These are phyloP conservation scores for Beta corolliflora DNA, from an alignment of 179 eudicot species.

Conservation along the genomic window DNA sequence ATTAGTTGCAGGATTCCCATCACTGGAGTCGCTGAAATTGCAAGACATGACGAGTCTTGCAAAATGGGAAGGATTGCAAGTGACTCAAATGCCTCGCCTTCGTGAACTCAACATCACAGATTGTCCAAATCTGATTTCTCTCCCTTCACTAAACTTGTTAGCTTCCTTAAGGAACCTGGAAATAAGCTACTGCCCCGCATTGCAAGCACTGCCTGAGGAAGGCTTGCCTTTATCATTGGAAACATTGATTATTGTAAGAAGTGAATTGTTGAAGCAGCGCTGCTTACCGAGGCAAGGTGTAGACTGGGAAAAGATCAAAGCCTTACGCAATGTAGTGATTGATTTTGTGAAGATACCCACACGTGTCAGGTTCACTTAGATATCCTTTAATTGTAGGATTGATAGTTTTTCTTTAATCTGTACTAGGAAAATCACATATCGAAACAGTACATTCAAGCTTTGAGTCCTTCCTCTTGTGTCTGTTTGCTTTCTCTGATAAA, in stretches of 20 bases:
- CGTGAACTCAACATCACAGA: conserved; percentile 22
- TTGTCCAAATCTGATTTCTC: conserved; percentile 28
- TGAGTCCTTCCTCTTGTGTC: no score
- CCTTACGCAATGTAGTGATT: conserved; percentile 1
- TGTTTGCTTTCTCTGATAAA: no score
- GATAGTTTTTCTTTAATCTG: no score
- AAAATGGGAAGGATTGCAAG: conserved; percentile 20
- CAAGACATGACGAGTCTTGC: conserved; percentile 13
- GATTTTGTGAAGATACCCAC: conserved; percentile 15
- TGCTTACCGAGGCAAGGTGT: conserved; percentile 15
- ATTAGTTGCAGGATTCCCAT: conserved; percentile 4
- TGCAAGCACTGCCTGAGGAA: conserved; percentile 25
- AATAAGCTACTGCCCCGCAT: conserved; percentile 16
- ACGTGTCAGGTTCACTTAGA: neutral
- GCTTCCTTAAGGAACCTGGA: conserved; percentile 19
- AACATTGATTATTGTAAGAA: conserved; percentile 8
- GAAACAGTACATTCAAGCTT: no score
- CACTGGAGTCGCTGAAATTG: conserved; percentile 23
- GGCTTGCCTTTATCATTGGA: conserved; percentile 27
- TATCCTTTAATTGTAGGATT: neutral
- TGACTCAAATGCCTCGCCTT: conserved; percentile 26
- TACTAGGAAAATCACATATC: no score
- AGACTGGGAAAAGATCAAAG: conserved; percentile 23
- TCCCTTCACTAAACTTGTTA: conserved; percentile 25
- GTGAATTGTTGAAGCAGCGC: conserved; percentile 21